Conservation (phyloP, 768 basidiomycete genomes). For the Leccinum longicurvipes region DNA sequence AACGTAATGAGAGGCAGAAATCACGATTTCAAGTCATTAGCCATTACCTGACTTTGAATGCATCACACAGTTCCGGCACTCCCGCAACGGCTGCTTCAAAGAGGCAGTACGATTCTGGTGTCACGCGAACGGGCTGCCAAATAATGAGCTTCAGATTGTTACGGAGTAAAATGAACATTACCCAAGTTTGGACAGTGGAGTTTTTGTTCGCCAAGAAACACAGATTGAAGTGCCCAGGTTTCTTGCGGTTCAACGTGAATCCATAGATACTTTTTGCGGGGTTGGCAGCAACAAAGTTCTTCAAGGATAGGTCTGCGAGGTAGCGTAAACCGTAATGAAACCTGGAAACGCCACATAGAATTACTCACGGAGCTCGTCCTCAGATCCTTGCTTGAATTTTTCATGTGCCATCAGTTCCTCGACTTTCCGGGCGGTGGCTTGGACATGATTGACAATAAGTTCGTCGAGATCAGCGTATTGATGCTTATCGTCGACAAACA, state of each 20-base stretch:
- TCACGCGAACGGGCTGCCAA: slow-evolving; percentile 75
- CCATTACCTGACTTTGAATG: slow-evolving; percentile 84
- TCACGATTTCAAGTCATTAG: neutral
- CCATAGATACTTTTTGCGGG: slow-evolving; percentile 95
- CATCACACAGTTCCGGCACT: slow-evolving; percentile 91
- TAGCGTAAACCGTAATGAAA: neutral
- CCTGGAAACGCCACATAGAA: neutral
- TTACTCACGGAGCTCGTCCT: slow-evolving; percentile 88
- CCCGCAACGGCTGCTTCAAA: slow-evolving; percentile 89
- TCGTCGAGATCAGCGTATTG: slow-evolving; percentile 94
- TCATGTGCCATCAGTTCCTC: slow-evolving; percentile 95
- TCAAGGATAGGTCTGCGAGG: slow-evolving; percentile 72
- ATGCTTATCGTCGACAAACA: slow-evolving; percentile 74
- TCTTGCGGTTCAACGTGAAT: slow-evolving; percentile 85
- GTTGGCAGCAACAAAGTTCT: slow-evolving; percentile 89
- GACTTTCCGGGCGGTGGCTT: slow-evolving; percentile 88
- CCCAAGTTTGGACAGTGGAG: slow-evolving; percentile 89
- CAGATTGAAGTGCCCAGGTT: slow-evolving; percentile 90
- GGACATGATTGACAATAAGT: slow-evolving; percentile 93
- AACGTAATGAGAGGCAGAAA: slow-evolving; percentile 7
- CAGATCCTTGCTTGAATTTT: slow-evolving; percentile 85
- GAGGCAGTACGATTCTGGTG: slow-evolving; percentile 85
- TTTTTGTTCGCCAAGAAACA: slow-evolving; percentile 93
- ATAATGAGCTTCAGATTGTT: neutral
- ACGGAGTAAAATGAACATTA: slow-evolving; percentile 27